Base-by-base conservation (phyloP, 2,329 filamentous ascomycete species). In the Tolypocladium pustulatum region DNA sequence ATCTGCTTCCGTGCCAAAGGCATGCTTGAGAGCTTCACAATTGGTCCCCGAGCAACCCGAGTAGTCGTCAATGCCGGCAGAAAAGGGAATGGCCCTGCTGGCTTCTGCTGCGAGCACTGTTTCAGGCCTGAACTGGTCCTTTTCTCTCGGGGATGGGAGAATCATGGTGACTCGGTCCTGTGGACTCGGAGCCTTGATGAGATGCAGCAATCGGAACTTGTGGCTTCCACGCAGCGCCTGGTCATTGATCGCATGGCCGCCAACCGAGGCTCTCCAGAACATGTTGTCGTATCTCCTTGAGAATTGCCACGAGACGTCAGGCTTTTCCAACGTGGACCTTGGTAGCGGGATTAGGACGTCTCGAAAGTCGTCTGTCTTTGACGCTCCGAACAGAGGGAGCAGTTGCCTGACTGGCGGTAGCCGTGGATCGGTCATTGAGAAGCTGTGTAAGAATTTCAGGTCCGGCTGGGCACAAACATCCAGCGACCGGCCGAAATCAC, bases 401-500 rank as follows among this genome's bases (percentile, higher is more conserved):
- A 94, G 77, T 25, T 86, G 78, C 61, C 83, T 80, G 1, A 87
- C 81, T 0, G 85, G 81, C 55, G 83, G 81, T 62, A 84, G 77
- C 0, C 81, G 77, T 9, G 87, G 81, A 0, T 87, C 82, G 0
- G 82, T 84, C 46, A 89, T 77, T 68, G 89, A 84, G 66, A 93
- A 84, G 49, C 89, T 87, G 65, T 93, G 89, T 1, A 93, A 77
- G 61, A 86, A 79, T 34, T 84, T 81, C 37, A 93, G 75, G 62
- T 94, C 90, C 1, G 90, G 87, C 66, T 94, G 90, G 60, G 88
- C 82, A 68, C 90, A 95, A 34, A 87, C 79, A 54, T 90, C 81
- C 7, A 85, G 79, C 6, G 87, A 83, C 10, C 79, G 68, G 1
- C 79, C 76, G 85, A 88, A 92, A 64, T 89, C 78, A 5, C 77